These are phyloP conservation scores for Apophysomyces sp. DNA, from an alignment of 371 early-diverging fungal genomes.

Conservation along the genomic window DNA sequence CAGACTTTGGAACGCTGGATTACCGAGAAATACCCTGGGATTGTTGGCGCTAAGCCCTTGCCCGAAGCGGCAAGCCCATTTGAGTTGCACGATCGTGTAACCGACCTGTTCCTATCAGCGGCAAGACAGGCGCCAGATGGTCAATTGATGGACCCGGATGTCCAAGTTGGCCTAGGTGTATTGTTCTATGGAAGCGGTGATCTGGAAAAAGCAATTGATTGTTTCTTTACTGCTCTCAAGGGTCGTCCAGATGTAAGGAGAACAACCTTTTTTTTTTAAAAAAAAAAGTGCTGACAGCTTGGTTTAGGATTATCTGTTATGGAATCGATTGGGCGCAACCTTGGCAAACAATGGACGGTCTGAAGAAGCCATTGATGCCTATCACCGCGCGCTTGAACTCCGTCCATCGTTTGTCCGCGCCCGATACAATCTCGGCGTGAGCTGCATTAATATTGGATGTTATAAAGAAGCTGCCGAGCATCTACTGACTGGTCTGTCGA, in stretches of 20 bases:
- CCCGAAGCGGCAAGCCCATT: constrained; percentile 40
- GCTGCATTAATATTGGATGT: constrained; percentile 90
- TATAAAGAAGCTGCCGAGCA: constrained; percentile 95
- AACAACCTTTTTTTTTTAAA: no score
- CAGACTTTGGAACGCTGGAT: constrained; percentile 51
- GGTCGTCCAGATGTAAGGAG: constrained; percentile 85
- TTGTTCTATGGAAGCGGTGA: constrained; percentile 90
- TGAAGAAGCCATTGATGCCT: constrained; percentile 89
- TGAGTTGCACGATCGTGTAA: constrained; percentile 72
- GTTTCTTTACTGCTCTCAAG: constrained; percentile 91
- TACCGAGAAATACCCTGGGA: constrained; percentile 39
- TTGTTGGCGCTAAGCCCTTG: constrained; percentile 13
- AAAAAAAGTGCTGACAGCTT: no score
- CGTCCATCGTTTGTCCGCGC: constrained; percentile 96
- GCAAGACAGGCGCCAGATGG: constrained; percentile 71
- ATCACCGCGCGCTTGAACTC: constrained; percentile 89
- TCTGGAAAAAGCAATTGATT: constrained; percentile 94
- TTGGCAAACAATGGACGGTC: constrained; percentile 87
- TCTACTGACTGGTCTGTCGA: constrained; percentile 81
- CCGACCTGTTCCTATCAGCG: constrained; percentile 76
- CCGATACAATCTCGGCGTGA: constrained; percentile 93
- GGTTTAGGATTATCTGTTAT: constrained; percentile 88
- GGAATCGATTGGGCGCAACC: constrained; percentile 97
- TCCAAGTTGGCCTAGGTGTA: constrained; percentile 94
- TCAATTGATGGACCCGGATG: constrained; percentile 83